A percentile compares a stretch with the other conserved stretches of the same genome.
Conservation (phyloP, 495 filamentous ascomycete genomes). For the Filosporella fistucella region DNA sequence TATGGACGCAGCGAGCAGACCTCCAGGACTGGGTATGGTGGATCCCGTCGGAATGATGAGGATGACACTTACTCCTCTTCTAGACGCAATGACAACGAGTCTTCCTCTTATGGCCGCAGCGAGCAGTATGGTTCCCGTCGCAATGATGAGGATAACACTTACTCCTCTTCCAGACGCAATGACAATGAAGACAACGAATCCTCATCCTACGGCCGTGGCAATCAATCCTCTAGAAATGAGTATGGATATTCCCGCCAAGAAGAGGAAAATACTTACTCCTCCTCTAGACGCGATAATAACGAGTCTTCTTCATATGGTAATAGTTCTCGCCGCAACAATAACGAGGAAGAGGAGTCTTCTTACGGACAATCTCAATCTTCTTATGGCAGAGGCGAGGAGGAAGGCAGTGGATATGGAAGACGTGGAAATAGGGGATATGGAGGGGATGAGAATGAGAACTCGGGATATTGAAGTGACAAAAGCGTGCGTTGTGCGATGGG, state of each 20-base stretch:
- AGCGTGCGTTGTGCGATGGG: neutral
- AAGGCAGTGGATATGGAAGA: neutral
- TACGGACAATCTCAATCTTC: neutral
- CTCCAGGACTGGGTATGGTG: too few relatives aligned
- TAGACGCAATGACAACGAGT: neutral
- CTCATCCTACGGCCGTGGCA: neutral
- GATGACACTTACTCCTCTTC: neutral
- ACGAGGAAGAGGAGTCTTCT: neutral
- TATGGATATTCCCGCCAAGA: too few relatives aligned
- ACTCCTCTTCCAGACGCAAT: neutral
- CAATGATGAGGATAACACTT: too few relatives aligned
- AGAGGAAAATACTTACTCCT: too few relatives aligned
- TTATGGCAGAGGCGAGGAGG: neutral
- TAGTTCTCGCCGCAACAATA: too few relatives aligned
- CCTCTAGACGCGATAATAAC: neutral
- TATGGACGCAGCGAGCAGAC: neutral
- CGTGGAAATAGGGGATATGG: neutral
- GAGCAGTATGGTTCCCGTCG: too few relatives aligned
- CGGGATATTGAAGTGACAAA: neutral
- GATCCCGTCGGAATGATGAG: too few relatives aligned
- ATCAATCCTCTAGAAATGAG: too few relatives aligned
- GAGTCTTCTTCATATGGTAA: neutral
- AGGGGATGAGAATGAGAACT: neutral
- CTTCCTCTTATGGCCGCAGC: neutral
- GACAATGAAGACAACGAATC: neutral